Conservation (phyloP, 2,329 filamentous ascomycete genomes). For the Chaetomium strumarium region DNA sequence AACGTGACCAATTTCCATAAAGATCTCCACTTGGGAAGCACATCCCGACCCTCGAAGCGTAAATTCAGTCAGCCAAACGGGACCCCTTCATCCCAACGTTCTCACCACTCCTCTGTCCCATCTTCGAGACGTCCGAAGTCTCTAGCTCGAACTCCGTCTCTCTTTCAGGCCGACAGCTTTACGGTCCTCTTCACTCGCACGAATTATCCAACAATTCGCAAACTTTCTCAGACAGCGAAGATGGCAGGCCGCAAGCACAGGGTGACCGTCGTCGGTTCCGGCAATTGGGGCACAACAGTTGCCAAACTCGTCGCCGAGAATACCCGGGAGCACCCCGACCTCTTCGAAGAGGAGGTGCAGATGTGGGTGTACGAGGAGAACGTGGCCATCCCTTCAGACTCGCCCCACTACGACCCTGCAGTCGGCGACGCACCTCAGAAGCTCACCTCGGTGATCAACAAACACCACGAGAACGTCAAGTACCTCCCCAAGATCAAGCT, state of each 20-base stretch:
- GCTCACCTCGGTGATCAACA: slow-evolving; percentile 87
- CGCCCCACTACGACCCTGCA: slow-evolving; percentile 63
- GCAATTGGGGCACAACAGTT: slow-evolving; percentile 98
- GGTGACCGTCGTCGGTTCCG: slow-evolving; percentile 89
- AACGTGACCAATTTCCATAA: slow-evolving; percentile 17
- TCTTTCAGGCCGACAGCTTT: neutral
- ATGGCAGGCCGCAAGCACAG: slow-evolving; percentile 66
- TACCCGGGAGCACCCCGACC: slow-evolving; percentile 64
- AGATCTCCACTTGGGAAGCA: slow-evolving; percentile 19
- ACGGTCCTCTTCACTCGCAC: neutral
- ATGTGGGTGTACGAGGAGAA: slow-evolving; percentile 99
- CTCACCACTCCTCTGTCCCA: neutral
- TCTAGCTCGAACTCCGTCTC: neutral
- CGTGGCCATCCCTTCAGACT: slow-evolving; percentile 64
- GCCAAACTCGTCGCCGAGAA: slow-evolving; percentile 96
- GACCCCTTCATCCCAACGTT: slow-evolving; percentile 11
- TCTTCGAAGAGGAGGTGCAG: slow-evolving; percentile 86
- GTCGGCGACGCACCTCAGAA: slow-evolving; percentile 68
- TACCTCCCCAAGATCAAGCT: slow-evolving; percentile 87
- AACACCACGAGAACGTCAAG: slow-evolving; percentile 91
- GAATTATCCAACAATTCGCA: neutral
- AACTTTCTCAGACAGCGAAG: slow-evolving; percentile 15
- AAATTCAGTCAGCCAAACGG: slow-evolving; percentile 10
- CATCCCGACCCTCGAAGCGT: slow-evolving; percentile 10
- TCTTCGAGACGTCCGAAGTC: slow-evolving; percentile 3